A percentile compares a stretch with the other conserved stretches of the same genome.
phyloP scores from a whole-genome alignment of 139 green algal species.

The Chlamydomonas schloesseri region DNA sequence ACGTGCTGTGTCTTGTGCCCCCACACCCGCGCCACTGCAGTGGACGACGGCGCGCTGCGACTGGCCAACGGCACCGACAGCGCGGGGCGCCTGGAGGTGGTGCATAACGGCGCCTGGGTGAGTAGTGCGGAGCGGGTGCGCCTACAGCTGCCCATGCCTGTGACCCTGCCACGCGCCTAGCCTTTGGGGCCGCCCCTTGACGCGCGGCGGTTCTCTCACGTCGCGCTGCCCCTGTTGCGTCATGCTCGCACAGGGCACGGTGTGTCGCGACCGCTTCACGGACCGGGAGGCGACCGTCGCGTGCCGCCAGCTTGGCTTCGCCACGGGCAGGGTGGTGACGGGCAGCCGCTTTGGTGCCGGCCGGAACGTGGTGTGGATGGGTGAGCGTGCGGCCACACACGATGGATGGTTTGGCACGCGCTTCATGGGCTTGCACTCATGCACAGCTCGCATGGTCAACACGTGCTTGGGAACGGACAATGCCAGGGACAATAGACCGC shows the following conservation, averaged over 20 bases:
- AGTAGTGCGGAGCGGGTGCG: background rate
- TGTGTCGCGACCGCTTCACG: constrained; percentile 8
- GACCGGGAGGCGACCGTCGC: constrained; percentile 1
- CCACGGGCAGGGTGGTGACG: background rate
- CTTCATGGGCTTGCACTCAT: no score
- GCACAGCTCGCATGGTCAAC: background rate
- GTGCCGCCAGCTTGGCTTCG: constrained; percentile 41
- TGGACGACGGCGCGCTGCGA: constrained; percentile 6
- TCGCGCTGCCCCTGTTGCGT: no score
- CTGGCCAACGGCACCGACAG: constrained; percentile 1
- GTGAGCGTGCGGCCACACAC: background rate
- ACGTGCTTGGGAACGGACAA: background rate
- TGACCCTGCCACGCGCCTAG: no score
- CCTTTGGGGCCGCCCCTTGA: background rate
- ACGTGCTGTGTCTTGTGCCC: no score
- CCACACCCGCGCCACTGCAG: no score
- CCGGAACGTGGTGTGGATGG: background rate
- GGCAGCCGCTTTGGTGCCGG: background rate
- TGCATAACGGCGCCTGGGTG: constrained; percentile 28
- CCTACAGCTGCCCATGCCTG: no score
- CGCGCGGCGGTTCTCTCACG: background rate
- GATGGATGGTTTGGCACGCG: no score
- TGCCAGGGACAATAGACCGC: background rate
- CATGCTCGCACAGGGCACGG: background rate
- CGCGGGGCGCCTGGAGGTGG: constrained; percentile 29